These are phyloP conservation scores for Fusarium illudens DNA, from an alignment of 2,329 filamentous ascomycete species.

Conservation along the genomic window DNA sequence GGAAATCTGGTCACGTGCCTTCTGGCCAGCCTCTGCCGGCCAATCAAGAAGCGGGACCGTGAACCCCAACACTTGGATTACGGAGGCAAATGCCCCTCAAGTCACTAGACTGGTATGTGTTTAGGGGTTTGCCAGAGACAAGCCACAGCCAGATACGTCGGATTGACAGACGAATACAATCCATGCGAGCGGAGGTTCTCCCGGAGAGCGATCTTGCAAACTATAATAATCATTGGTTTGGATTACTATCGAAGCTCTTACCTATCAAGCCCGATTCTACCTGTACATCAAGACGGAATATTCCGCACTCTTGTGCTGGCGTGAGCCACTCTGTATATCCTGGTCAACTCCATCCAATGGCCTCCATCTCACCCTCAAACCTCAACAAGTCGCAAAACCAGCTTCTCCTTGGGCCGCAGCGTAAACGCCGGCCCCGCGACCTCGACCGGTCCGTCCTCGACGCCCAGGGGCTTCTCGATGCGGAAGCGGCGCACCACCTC, in stretches of 20 bases:
- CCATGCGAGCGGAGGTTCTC: too few relatives aligned
- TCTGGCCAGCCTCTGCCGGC: too few relatives aligned
- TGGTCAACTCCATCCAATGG: background rate
- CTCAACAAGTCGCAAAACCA: slow-evolving; percentile 33
- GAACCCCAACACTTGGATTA: too few relatives aligned
- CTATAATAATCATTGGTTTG: too few relatives aligned
- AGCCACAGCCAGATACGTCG: too few relatives aligned
- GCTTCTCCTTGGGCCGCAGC: slow-evolving; percentile 41
- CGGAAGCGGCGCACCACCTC: slow-evolving; percentile 46
- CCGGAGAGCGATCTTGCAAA: too few relatives aligned
- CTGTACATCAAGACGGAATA: background rate
- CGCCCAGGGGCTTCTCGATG: slow-evolving; percentile 36
- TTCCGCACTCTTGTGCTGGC: background rate
- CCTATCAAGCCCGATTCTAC: background rate
- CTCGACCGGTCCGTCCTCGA: slow-evolving; percentile 29
- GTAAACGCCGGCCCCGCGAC: slow-evolving; percentile 39
- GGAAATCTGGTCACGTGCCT: too few relatives aligned
- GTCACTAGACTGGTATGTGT: too few relatives aligned
- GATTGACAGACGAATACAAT: too few relatives aligned
- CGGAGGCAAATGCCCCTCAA: too few relatives aligned
- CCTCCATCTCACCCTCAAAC: slow-evolving; percentile 1
- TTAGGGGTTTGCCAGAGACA: too few relatives aligned
- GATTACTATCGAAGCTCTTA: background rate
- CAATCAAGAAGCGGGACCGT: too few relatives aligned
- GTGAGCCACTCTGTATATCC: background rate